Conservation (phyloP, 257 asterid species). For the Vinca minor region DNA sequence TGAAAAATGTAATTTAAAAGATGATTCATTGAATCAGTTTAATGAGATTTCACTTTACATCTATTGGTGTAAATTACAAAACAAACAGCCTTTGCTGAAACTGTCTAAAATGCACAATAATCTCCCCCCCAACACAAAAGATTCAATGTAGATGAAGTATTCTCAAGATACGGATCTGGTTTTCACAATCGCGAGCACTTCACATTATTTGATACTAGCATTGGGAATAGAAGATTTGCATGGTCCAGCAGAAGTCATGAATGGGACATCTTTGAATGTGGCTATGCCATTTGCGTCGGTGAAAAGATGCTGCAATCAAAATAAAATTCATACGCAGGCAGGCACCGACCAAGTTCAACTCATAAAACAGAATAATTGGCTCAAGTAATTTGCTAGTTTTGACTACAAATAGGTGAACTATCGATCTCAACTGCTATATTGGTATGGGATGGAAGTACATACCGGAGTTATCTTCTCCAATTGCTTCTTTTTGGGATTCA, state of each 20-base stretch:
- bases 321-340: neutral
- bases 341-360: neutral
- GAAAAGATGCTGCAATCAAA: constrained; percentile 63
- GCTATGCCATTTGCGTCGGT: constrained; percentile 77
- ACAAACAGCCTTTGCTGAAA: neutral
- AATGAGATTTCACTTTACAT: neutral
- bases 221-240: constrained; percentile 68
- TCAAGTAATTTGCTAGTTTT: neutral
- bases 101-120: neutral
- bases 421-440: neutral
- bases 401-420: neutral
- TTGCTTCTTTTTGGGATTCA: constrained; percentile 97
- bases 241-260: constrained; percentile 87
- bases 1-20: no score
- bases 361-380: neutral
- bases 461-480: constrained; percentile 86
- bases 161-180: neutral
- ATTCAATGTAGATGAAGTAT: neutral
- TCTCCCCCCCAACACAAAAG: neutral
- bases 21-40: neutral
- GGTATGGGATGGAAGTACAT: constrained; percentile 15
- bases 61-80: neutral
- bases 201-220: constrained; percentile 50
- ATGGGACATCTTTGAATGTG: constrained; percentile 74
- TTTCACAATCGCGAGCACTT: neutral